These are phyloP conservation scores for Pythium pyrilobum DNA, from an alignment of 352 stramenopile genomes.

Conservation along the genomic window DNA sequence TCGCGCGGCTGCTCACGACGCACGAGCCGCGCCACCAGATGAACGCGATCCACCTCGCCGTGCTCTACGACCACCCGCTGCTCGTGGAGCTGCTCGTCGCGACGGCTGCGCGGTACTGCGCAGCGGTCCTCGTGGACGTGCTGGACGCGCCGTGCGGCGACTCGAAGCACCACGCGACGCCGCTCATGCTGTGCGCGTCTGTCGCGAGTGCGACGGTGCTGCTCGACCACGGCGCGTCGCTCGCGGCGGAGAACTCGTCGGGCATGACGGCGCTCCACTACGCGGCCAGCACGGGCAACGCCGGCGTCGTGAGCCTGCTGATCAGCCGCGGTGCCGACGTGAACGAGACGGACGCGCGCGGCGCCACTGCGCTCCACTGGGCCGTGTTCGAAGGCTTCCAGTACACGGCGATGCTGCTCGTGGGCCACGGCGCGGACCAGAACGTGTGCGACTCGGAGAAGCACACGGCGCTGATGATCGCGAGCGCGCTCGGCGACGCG, in stretches of 20 bases:
- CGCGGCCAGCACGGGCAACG: slow-evolving; percentile 71
- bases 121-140: slow-evolving; percentile 30
- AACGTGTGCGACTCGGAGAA: slow-evolving; percentile 55
- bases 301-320: slow-evolving; percentile 62
- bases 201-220: slow-evolving; percentile 53
- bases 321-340: slow-evolving; percentile 55
- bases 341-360: slow-evolving; percentile 62
- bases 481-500: slow-evolving; percentile 63
- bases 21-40: slow-evolving; percentile 68
- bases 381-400: slow-evolving; percentile 83
- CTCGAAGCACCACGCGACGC: slow-evolving; percentile 62
- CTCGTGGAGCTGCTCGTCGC: slow-evolving; percentile 54
- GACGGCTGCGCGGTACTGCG: slow-evolving; percentile 41
- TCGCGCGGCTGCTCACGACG: slow-evolving; percentile 56
- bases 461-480: slow-evolving; percentile 82
- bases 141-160: slow-evolving; percentile 52
- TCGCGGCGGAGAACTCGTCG: slow-evolving; percentile 59
- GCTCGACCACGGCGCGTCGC: slow-evolving; percentile 45
- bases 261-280: slow-evolving; percentile 83
- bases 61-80: slow-evolving; percentile 69
- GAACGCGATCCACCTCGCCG: slow-evolving; percentile 65
- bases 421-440: slow-evolving; percentile 42
- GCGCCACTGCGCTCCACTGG: slow-evolving; percentile 74
- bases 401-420: slow-evolving; percentile 70
- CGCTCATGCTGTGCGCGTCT: slow-evolving; percentile 73